phyloP scores from a whole-genome alignment of 257 asterid species.

The Thymus mandschuricus region DNA sequence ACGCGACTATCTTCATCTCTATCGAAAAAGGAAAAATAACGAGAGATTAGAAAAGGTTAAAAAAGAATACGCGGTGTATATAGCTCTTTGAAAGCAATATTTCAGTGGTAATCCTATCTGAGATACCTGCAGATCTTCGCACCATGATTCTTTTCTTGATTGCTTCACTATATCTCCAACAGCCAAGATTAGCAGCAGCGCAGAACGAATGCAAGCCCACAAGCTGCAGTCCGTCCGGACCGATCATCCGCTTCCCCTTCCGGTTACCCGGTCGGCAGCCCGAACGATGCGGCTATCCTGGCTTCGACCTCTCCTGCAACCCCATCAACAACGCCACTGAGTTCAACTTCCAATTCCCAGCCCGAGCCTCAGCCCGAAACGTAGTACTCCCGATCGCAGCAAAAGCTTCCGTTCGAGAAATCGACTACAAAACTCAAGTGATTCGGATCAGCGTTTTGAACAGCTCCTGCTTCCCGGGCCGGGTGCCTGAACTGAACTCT shows the following conservation, averaged over 20 bases:
- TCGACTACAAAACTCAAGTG: conserved; percentile 49
- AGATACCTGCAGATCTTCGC: background rate
- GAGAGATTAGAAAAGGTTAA: background rate
- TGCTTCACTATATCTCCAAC: conserved; percentile 9
- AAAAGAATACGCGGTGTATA: background rate
- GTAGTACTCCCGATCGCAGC: conserved; percentile 45
- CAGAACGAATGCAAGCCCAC: conserved; percentile 64
- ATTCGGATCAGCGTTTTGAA: conserved; percentile 36
- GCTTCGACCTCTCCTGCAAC: conserved; percentile 59
- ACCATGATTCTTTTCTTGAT: conserved; percentile 32
- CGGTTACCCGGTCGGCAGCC: conserved; percentile 53
- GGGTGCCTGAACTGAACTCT: conserved; percentile 39
- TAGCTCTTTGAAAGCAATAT: background rate
- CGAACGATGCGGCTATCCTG: conserved; percentile 58
- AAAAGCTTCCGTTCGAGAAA: conserved; percentile 37
- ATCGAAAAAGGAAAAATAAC: too few species aligned
- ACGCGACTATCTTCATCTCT: too few species aligned
- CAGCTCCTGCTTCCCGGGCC: conserved; percentile 53
- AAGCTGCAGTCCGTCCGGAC: conserved; percentile 56
- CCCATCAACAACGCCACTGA: conserved; percentile 45
- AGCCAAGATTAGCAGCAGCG: conserved; percentile 35
- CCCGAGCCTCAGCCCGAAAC: conserved; percentile 47
- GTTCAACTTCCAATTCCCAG: conserved; percentile 51
- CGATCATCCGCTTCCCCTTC: conserved; percentile 69
- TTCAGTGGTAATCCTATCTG: background rate